Evolutionary conservation across 495 filamentous ascomycete genomes (phyloP).

Genomic region (Trichoderma reesei): DNA sequence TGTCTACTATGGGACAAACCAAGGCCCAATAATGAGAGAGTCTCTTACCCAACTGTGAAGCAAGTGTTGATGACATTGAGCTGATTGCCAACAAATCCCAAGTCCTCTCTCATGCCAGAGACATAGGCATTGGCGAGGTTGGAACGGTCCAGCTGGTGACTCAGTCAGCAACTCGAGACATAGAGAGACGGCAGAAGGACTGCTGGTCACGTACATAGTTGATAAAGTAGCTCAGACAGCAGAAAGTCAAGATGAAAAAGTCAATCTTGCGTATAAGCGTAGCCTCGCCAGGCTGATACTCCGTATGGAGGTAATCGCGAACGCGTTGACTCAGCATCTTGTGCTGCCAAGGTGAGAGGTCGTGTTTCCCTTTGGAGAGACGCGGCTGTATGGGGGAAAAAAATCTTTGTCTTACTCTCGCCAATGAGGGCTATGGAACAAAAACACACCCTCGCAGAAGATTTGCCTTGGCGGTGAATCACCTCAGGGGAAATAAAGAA

Average conservation of each 20-base stretch:
- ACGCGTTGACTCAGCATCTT: constrained; percentile 9
- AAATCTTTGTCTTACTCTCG: too few relatives aligned
- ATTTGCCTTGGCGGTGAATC: background rate
- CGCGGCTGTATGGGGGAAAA: too few relatives aligned
- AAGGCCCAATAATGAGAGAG: background rate
- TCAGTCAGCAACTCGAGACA: too few relatives aligned
- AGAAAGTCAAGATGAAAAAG: constrained; percentile 48
- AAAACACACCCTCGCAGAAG: background rate
- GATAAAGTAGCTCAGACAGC: constrained; percentile 1
- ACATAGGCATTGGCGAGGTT: constrained; percentile 57
- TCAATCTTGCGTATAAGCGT: constrained; percentile 48
- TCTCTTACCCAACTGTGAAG: constrained; percentile 27
- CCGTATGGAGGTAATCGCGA: constrained; percentile 25
- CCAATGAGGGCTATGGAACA: background rate
- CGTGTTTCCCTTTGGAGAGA: background rate
- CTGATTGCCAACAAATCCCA: constrained; percentile 47
- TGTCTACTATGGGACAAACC: background rate
- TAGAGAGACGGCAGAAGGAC: too few relatives aligned
- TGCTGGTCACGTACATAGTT: background rate
- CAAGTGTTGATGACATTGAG: constrained; percentile 50
- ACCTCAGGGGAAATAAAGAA: background rate
- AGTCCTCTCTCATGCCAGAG: constrained; percentile 55
- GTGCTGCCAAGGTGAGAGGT: background rate
- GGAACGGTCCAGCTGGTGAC: constrained; percentile 39
- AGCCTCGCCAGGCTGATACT: constrained; percentile 31